These are phyloP conservation scores for Cajanus cajan DNA, from an alignment of 306 rosid species.

Conservation along the genomic window DNA sequence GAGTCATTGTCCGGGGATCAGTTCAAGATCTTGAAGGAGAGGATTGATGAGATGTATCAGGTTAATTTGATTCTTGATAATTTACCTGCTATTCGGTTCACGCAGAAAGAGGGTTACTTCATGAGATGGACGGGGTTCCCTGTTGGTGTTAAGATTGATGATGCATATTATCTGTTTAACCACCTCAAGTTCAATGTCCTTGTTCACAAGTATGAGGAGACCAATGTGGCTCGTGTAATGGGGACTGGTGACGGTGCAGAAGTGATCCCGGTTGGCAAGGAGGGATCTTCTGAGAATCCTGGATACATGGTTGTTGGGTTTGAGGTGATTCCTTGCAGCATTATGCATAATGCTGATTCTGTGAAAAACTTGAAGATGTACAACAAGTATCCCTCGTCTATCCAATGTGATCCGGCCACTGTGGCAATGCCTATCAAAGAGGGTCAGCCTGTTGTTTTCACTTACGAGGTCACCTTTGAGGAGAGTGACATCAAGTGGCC, in stretches of 20 bases:
- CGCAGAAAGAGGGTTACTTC: conserved; percentile 59
- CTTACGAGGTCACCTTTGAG: conserved; percentile 70
- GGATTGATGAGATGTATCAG: conserved; percentile 81
- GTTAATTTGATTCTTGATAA: conserved; percentile 58
- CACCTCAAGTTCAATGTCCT: conserved; percentile 89
- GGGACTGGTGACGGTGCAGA: conserved; percentile 74
- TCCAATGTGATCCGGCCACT: conserved; percentile 60
- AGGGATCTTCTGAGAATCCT: conserved; percentile 37
- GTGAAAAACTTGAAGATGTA: conserved; percentile 51
- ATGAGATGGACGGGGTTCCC: conserved; percentile 78
- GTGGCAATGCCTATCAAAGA: conserved; percentile 63
- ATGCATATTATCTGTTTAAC: conserved; percentile 74
- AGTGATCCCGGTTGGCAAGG: conserved; percentile 46
- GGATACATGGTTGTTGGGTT: conserved; percentile 85
- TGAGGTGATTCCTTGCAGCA: conserved; percentile 77
- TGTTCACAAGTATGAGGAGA: conserved; percentile 84
- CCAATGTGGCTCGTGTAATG: conserved; percentile 82
- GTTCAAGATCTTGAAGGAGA: conserved; percentile 56
- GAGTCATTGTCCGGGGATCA: conserved; percentile 49
- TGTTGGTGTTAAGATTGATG: conserved; percentile 81
- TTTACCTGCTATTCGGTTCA: conserved; percentile 68
- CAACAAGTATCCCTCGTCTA: conserved; percentile 43
- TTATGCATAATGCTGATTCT: conserved; percentile 38
- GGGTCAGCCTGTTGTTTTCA: conserved; percentile 61
- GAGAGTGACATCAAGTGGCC: conserved; percentile 88